Base-by-base conservation (phyloP, 306 rosid genomes). In the Fragaria vesca region DNA sequence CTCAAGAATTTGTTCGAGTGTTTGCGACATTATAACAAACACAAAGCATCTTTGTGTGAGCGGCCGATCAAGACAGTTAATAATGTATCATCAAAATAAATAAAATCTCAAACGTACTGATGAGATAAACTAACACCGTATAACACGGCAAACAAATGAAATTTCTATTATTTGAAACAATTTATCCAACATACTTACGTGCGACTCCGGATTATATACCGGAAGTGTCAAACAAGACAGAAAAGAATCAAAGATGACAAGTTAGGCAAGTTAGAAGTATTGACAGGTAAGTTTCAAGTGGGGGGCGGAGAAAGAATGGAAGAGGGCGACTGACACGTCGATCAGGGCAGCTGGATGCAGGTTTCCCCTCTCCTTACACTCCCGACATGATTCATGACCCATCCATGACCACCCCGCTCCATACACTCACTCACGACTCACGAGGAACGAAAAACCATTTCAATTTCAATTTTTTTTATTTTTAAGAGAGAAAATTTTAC, bases 301-400 rank as follows among this genome's bases (percentile, higher is more conserved):
- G 63, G 43, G 54, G 65, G 12, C 15, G 26, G 43, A 32, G 5
- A 6, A 40, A 20, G 48, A 24, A 13, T 50, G 57, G 28, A 36
- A 12, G 67, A 48, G 50, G 15, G 43, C 66, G 4, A 16, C n/a
- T 52, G 72, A 74, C 81, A 81, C 69, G 82, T 78, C 47, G 71
- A 69, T 20, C 4, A 17, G 24, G 73, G 58, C 74, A 75, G 86
- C 90, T 79, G 85, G 77, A 52, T 52, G 30, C 63, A 60, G 32
- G 24, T 38, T 50, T 12, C 36, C 12, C 48, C 34, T 8, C 40
- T 30, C 5, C 17, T 28, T 28, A 62, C 68, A 30, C 68, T 13
- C 68, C 48, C 68, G 71, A 66, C 48, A 66, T 38, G 71, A 18
- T 18, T 36, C 26, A 66, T 18, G 70, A 36, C 70, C 70, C 38